Conservation (phyloP, 805 yeast genomes). For the Groenewaldozyma salmanticensis region DNA sequence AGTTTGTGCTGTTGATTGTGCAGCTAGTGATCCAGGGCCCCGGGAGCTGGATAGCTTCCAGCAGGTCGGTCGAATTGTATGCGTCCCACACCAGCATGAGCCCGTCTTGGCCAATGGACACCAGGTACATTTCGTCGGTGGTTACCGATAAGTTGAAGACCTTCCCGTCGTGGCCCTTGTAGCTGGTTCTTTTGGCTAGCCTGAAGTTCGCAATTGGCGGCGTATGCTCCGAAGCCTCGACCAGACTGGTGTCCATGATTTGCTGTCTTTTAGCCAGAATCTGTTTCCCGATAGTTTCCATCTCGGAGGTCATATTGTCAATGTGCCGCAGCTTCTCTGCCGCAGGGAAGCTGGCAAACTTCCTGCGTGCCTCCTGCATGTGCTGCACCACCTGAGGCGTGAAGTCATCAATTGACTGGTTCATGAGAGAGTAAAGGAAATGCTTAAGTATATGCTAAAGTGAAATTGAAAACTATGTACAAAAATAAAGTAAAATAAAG, state of each 20-base stretch:
- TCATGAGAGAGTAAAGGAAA: too few species aligned
- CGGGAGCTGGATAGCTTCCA: conserved; percentile 59
- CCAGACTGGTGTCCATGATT: conserved; percentile 12
- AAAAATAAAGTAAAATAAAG: too few species aligned
- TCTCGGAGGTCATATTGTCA: conserved; percentile 7
- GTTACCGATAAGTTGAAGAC: conserved; percentile 64
- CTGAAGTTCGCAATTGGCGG: conserved; percentile 10
- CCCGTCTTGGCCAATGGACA: conserved; percentile 83
- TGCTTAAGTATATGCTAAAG: too few species aligned
- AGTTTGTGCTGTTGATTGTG: conserved; percentile 58
- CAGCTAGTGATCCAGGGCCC: conserved; percentile 74
- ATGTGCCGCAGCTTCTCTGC: conserved; percentile 8
- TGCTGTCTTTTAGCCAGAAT: conserved; percentile 4
- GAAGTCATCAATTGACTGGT: too few species aligned
- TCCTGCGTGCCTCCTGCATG: too few species aligned
- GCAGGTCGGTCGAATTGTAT: conserved; percentile 56
- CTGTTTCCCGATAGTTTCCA: conserved; percentile 9
- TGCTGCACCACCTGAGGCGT: too few species aligned
- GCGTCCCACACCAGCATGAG: conserved; percentile 79
- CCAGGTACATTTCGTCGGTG: conserved; percentile 44
- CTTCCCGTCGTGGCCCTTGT: conserved; percentile 65
- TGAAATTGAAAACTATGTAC: too few species aligned
- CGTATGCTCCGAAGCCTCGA: conserved; percentile 4
- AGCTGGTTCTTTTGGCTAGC: conserved; percentile 6
- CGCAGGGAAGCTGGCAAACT: background rate